These are phyloP conservation scores for Sporothrix schenckii DNA, from an alignment of 2,329 filamentous ascomycete species.

Conservation along the genomic window DNA sequence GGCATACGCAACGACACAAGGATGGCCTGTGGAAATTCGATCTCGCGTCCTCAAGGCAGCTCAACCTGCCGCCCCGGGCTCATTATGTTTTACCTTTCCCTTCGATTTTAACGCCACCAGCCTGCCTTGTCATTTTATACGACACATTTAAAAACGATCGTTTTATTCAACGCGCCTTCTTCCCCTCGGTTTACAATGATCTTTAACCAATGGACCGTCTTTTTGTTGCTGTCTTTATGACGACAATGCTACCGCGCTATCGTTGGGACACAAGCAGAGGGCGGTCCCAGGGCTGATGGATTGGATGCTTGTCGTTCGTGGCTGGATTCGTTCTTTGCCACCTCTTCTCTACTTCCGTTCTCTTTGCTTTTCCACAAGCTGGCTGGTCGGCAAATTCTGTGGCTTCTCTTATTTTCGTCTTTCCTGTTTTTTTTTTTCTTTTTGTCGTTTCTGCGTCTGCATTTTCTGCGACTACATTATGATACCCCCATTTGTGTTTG, in stretches of 20 bases:
- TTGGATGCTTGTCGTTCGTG: neutral
- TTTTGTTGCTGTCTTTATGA: constrained; percentile 15
- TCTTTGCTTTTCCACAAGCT: constrained; percentile 10
- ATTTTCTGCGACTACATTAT: constrained; percentile 46
- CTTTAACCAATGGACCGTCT: neutral
- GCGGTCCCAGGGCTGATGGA: neutral
- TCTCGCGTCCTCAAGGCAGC: constrained; percentile 22
- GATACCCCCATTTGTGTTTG: constrained; percentile 60
- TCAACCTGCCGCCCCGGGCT: constrained; percentile 20
- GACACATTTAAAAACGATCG: neutral
- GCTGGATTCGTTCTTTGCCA: constrained; percentile 10
- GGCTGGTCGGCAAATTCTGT: constrained; percentile 32
- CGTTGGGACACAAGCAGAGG: constrained; percentile 33
- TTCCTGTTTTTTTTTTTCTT: constrained; percentile 25
- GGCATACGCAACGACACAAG: neutral
- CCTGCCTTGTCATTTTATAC: constrained; percentile 24
- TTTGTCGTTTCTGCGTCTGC: constrained; percentile 38
- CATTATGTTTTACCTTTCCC: too few relatives aligned
- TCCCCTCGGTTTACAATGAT: neutral
- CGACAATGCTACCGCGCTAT: constrained; percentile 51
- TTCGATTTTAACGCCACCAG: constrained; percentile 27
- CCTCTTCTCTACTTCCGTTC: neutral
- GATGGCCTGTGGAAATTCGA: neutral
- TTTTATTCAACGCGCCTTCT: neutral
- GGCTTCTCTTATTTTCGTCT: constrained; percentile 36